Evolutionary conservation across 169 alveolate species (phyloP), one percentile per base, ranked within the genome.

Genomic region (Plasmodium vivax): DNA sequence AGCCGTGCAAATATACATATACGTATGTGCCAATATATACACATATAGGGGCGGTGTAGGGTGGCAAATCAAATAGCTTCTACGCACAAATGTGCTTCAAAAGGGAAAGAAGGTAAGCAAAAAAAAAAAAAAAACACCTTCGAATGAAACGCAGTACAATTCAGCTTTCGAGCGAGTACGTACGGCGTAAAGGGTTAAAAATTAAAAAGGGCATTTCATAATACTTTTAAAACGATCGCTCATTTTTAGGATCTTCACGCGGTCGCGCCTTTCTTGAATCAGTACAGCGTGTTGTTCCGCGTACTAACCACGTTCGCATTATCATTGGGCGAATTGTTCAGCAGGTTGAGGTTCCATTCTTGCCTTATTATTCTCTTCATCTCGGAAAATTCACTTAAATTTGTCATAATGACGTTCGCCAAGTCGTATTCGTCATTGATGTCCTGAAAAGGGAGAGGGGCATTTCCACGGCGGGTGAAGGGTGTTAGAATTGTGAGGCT

Each of bases 251-350:
- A 71, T n/a, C 10, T 19, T 71, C 32, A 62, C 5, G 30, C 34
- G 77, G 8, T 6, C 36, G 7, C 16, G 19, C 30, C 3, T 85
- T 41, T 45, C 34, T 23, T 8, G 19, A 9, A 47, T 85, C 32
- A 36, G 41, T 75, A 77, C 14, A 41, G 9, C 10, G 85, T 75
- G 68, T 51, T 34, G 45, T 43, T 41, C 32, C 93, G 7, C 7
- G 79, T 45, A 79, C 34, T 85, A 23, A 85, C 45, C 47, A 56
- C 45, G 71, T 23, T 85, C 16, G 85, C 68, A 75, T 85, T 85
- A 54, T 85, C 93, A 85, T 85, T 75, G 38, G 93, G 93, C 36
- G 93, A 85, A 85, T 85, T 75, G 68, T 85, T 85, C 71, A 85
- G 80, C 9, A 85, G 74, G 58, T 85, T 85, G 34, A 51, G 23